Conservation (phyloP, 345 rosid genomes). For the Eucalyptus fibrosa region DNA sequence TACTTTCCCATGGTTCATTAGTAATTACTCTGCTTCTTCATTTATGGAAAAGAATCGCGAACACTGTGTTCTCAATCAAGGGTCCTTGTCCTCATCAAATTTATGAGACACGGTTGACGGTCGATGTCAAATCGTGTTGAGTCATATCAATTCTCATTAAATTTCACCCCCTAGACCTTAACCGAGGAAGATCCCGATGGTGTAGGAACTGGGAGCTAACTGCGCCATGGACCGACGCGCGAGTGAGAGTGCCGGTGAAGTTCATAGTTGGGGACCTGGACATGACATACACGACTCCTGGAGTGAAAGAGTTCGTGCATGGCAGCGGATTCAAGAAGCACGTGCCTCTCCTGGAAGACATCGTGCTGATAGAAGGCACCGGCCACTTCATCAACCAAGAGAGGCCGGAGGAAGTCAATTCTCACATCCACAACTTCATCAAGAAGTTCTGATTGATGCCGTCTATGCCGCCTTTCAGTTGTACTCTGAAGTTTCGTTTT, state of each 20-base stretch:
- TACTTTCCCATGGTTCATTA: neutral
- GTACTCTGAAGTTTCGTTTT: neutral
- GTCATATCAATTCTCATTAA: neutral
- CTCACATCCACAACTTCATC: slow-evolving; percentile 39
- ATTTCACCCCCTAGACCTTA: neutral
- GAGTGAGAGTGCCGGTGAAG: slow-evolving; percentile 54
- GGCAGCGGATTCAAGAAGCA: slow-evolving; percentile 30
- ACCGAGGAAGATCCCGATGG: neutral
- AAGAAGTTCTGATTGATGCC: slow-evolving; percentile 8
- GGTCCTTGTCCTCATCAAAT: neutral
- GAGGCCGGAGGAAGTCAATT: slow-evolving; percentile 43
- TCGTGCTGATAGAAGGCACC: slow-evolving; percentile 49
- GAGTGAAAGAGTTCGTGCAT: slow-evolving; percentile 44
- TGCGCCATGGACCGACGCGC: slow-evolving; percentile 47
- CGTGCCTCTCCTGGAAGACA: slow-evolving; percentile 47
- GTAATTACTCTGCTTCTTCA: neutral
- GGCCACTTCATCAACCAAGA: slow-evolving; percentile 74
- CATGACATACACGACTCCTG: slow-evolving; percentile 49
- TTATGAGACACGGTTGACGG: neutral
- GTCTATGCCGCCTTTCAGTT: neutral
- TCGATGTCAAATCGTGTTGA: neutral
- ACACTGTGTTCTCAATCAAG: neutral
- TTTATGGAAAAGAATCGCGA: neutral
- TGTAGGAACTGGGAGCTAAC: slow-evolving; percentile 75
- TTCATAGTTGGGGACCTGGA: slow-evolving; percentile 57